A percentile compares a stretch with the other conserved stretches of the same genome.
phyloP scores from a whole-genome alignment of 1,139 yeast species.

The Candida freyschussii region DNA sequence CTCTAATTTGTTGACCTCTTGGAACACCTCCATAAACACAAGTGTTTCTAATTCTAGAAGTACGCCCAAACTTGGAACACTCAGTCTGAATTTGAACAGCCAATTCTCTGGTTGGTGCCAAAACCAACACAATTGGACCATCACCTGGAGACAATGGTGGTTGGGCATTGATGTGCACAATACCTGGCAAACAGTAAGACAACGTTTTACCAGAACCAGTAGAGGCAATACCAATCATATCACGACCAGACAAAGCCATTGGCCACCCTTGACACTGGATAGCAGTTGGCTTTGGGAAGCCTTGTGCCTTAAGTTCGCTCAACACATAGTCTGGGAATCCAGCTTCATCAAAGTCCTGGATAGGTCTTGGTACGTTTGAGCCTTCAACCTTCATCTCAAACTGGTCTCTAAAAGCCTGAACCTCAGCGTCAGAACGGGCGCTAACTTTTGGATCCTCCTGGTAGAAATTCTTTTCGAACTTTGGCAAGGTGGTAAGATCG shows the following conservation, averaged over 20 bases:
- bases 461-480: slow-evolving; percentile 93
- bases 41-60: slow-evolving; percentile 92
- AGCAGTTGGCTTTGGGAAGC: slow-evolving; percentile 90
- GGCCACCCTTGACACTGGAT: slow-evolving; percentile 99
- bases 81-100: slow-evolving; percentile 97
- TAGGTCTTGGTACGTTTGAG: slow-evolving; percentile 88
- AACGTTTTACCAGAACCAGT: slow-evolving; percentile 99
- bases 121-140: slow-evolving; percentile 93
- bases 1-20: slow-evolving; percentile 95
- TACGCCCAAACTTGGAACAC: slow-evolving; percentile 88
- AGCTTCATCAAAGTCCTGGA: slow-evolving; percentile 51
- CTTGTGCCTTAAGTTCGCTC: slow-evolving; percentile 83
- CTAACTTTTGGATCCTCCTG: slow-evolving; percentile 77
- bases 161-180: slow-evolving; percentile 97
- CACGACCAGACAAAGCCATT: slow-evolving; percentile 98
- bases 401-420: slow-evolving; percentile 69
- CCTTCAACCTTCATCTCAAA: slow-evolving; percentile 86
- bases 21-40: slow-evolving; percentile 99
- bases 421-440: slow-evolving; percentile 67
- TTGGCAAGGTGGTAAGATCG: slow-evolving; percentile 74
- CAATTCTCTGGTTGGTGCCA: slow-evolving; percentile 98
- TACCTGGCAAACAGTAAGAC: slow-evolving; percentile 93
- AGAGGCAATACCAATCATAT: slow-evolving; percentile 97
- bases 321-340: slow-evolving; percentile 86
- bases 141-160: slow-evolving; percentile 90